Base-by-base conservation (phyloP, 306 rosid species). In the Acacia acuminata region DNA sequence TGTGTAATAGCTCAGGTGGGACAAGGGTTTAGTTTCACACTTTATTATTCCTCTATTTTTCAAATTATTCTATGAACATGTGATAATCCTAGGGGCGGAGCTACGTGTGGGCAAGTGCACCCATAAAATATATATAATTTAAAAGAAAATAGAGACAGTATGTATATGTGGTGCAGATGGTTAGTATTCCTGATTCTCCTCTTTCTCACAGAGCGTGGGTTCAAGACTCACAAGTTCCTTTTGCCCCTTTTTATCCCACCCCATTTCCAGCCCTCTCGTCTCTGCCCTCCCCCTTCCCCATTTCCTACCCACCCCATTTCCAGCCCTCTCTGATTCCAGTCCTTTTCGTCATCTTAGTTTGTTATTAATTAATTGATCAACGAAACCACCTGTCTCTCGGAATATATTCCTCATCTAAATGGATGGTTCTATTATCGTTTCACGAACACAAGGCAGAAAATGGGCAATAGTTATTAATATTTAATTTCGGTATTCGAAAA, bases 1-100 rank as follows among this genome's bases (percentile, higher is more conserved):
- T 55, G 82, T 76, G 58, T 84, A 51, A 88, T 93, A 80, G 85
- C 90, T 64, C 87, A 89, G 95, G 97, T 93, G 64, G 34, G 77
- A 73, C 63, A 25, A 24, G 30, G n/a, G 19, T 16, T 22, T 14
- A 22, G 80, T 81, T 66, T 40, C 53, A 16, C 1, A 1, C 60
- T 22, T 77, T 27, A 30, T 42, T 45, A 10, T 20, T 19, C 43
- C 7, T 36, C 0, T 67, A 2, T 68, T 40, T 36, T 17, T 0
- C 10, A 6, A 9, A 42, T 27, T 22, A 15, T 13, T 56, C 8
- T n/a, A 47, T 60, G 13, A 14, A 51, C 30, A 79, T 36, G 32
- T 67, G 36, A 30, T 75, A 53, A 43, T 40, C 42, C 22, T 1
- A 27, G 27, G 27, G 27, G 27, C 27, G 27, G 27, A 27, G 27